Percentiles rank a stretch among this genome's conserved stretches.
Conservation (phyloP, 2,329 filamentous ascomycete species). For the Penicillium sp. region DNA sequence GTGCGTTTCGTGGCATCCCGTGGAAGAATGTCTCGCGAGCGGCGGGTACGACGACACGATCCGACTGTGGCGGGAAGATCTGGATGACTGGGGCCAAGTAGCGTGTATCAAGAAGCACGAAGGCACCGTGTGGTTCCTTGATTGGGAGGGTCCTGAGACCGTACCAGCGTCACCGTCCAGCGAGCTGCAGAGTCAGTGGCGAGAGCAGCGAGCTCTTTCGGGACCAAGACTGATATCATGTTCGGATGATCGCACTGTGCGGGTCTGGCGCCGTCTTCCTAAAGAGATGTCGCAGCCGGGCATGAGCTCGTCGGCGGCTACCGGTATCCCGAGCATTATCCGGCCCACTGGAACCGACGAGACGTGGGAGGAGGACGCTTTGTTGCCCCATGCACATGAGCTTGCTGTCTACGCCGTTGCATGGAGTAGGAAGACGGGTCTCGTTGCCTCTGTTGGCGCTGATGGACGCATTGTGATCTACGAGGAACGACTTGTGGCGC, state of each 20-base stretch:
- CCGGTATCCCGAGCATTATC: conserved; percentile 82
- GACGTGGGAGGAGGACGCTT: conserved; percentile 71
- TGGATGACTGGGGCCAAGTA: conserved; percentile 91
- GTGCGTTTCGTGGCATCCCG: conserved; percentile 84
- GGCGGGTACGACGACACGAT: conserved; percentile 94
- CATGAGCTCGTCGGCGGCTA: conserved; percentile 36
- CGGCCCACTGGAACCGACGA: conserved; percentile 66
- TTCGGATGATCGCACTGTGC: conserved; percentile 74
- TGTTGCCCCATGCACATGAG: conserved; percentile 70
- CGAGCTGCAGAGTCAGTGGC: conserved; percentile 24
- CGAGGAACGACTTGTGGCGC: conserved; percentile 51
- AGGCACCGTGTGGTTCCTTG: conserved; percentile 85
- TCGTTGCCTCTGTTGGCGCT: conserved; percentile 81
- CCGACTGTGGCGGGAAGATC: conserved; percentile 81
- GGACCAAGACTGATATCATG: conserved; percentile 67
- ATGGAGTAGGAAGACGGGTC: conserved; percentile 73
- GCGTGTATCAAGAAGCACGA: conserved; percentile 72
- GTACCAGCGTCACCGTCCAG: conserved; percentile 11
- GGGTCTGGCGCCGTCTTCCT: conserved; percentile 68
- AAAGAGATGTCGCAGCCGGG: conserved; percentile 39
- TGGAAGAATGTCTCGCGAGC: conserved; percentile 72
- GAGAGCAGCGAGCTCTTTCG: conserved; percentile 26
- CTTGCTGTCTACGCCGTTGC: conserved; percentile 76
- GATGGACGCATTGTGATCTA: conserved; percentile 81
- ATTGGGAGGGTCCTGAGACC: conserved; percentile 53